A percentile compares a stretch with the other conserved stretches of the same genome.
Evolutionary conservation across 2,329 filamentous ascomycete genomes (phyloP).

Genomic region (Fusarium nisikadoi): DNA sequence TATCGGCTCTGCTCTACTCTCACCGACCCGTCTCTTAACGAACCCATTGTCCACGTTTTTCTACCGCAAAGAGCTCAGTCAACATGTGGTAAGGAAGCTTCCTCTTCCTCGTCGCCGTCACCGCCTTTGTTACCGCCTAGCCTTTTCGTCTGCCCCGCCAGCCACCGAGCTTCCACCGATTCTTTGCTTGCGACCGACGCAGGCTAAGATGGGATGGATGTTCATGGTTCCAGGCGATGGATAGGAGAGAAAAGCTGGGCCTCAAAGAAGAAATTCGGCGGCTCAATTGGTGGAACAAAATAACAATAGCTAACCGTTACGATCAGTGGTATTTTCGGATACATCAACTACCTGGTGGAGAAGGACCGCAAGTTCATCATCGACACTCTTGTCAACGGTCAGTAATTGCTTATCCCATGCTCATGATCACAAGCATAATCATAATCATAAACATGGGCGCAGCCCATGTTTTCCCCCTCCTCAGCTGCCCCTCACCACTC

Average conservation of each 20-base stretch:
- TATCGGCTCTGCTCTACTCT: constrained; percentile 32
- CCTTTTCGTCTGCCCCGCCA: neutral
- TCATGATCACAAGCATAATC: neutral
- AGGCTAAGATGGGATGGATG: constrained; percentile 17
- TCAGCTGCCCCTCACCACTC: constrained; percentile 31
- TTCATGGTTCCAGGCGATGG: constrained; percentile 10
- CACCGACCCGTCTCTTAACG: constrained; percentile 31
- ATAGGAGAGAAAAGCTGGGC: constrained; percentile 2
- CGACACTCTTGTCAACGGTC: constrained; percentile 95
- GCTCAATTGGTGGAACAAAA: constrained; percentile 33
- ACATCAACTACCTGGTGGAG: constrained; percentile 99
- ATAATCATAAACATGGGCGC: neutral
- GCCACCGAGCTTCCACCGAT: constrained; percentile 27
- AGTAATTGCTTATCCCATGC: constrained; percentile 50
- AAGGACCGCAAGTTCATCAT: constrained; percentile 98
- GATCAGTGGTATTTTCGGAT: constrained; percentile 90
- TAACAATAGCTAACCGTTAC: constrained; percentile 42
- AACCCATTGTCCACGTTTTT: constrained; percentile 29
- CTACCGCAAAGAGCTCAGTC: constrained; percentile 36
- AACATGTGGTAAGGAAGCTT: constrained; percentile 45
- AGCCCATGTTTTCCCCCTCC: constrained; percentile 23
- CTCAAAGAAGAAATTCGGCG: constrained; percentile 8
- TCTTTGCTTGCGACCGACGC: constrained; percentile 32
- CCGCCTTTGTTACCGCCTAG: constrained; percentile 29
- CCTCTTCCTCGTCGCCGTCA: constrained; percentile 31